phyloP scores from a whole-genome alignment of 1,284 basidiomycete genomes.

The Rhodotorula sp. region DNA sequence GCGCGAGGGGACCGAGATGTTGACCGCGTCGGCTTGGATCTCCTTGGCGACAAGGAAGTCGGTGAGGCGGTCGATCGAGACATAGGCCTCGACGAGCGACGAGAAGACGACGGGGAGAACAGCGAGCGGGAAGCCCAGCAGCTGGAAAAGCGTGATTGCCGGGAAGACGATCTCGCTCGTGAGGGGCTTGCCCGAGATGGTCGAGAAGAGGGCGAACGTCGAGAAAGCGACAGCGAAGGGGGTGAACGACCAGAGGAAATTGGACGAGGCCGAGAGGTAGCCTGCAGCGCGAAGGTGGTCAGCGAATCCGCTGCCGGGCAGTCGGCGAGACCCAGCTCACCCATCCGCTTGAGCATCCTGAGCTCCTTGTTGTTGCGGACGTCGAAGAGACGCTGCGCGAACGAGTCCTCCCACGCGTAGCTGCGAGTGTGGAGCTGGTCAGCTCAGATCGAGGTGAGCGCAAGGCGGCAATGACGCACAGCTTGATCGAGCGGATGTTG shows the following conservation, averaged over 20 bases:
- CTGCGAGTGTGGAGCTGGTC: not conserved
- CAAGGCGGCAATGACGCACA: constrained; percentile 46
- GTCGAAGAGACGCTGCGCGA: constrained; percentile 68
- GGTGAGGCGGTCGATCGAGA: constrained; percentile 78
- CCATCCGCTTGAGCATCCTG: constrained; percentile 76
- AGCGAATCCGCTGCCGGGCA: constrained; percentile 55
- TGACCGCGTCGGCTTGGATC: constrained; percentile 72
- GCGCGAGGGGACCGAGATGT: constrained; percentile 53
- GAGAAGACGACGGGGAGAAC: constrained; percentile 59
- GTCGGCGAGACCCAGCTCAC: not conserved
- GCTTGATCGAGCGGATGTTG: constrained; percentile 81
- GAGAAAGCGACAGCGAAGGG: constrained; percentile 76
- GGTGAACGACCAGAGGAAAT: constrained; percentile 49
- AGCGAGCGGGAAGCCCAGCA: constrained; percentile 82
- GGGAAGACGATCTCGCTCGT: constrained; percentile 94
- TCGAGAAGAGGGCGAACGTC: constrained; percentile 78
- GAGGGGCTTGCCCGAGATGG: constrained; percentile 67
- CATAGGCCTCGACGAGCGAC: constrained; percentile 78
- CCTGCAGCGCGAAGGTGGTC: not conserved
- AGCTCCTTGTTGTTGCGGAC: constrained; percentile 86
- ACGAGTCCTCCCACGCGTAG: constrained; percentile 75
- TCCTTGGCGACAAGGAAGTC: constrained; percentile 77
- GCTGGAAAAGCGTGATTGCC: constrained; percentile 86
- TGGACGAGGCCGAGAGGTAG: constrained; percentile 41
- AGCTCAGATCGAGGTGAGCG: not conserved